Evolutionary conservation across 1,284 basidiomycete species (phyloP).

Genomic region (Puccinia horiana): DNA sequence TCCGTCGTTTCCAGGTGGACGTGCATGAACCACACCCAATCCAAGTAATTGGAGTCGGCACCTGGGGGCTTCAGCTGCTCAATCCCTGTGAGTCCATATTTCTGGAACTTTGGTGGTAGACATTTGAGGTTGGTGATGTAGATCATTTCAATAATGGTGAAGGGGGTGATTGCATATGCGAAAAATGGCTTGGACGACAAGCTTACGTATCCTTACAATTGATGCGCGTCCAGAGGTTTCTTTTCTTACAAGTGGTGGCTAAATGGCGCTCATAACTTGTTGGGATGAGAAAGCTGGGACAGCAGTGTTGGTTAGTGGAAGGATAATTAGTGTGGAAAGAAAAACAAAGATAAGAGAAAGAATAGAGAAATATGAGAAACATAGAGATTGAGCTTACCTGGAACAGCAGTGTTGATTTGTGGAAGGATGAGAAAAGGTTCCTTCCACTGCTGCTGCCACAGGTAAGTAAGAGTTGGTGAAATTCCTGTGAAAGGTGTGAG

Average conservation of each 20-base stretch:
- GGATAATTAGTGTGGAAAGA: background rate
- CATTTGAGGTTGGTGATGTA: background rate
- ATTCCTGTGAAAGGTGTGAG: too few relatives aligned
- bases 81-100: background rate
- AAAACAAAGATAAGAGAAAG: background rate
- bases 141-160: slow-evolving; percentile 1
- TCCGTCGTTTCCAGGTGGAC: background rate
- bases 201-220: background rate
- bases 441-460: too few relatives aligned
- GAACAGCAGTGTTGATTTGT: too few relatives aligned
- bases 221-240: background rate
- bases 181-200: background rate
- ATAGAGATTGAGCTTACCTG: too few relatives aligned
- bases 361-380: background rate
- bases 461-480: too few relatives aligned
- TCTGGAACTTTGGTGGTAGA: background rate
- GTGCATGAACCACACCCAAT: background rate
- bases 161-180: background rate
- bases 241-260: background rate
- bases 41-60: background rate
- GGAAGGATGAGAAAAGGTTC: too few relatives aligned
- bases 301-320: too few relatives aligned
- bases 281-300: background rate
- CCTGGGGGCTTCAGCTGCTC: background rate
- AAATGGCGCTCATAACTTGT: background rate